Percentiles rank a stretch among this genome's conserved stretches.
These are phyloP conservation scores for Populus hybrid DNA, from an alignment of 441 rosid genomes.

Conservation along the genomic window DNA sequence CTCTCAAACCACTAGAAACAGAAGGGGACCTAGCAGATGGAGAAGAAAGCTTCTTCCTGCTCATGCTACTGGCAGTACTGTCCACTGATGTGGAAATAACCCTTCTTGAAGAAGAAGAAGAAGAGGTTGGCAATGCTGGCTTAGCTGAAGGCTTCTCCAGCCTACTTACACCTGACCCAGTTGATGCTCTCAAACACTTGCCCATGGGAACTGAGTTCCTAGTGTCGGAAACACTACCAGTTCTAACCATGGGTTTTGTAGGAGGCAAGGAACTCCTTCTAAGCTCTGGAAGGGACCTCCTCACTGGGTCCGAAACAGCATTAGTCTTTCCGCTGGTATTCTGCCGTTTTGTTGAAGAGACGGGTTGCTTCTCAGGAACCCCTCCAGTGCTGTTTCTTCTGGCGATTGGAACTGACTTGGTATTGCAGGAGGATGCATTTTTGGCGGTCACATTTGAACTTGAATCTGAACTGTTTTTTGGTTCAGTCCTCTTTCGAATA, in stretches of 20 bases:
- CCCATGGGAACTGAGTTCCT: constrained; percentile 46
- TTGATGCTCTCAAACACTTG: constrained; percentile 51
- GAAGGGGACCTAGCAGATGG: constrained; percentile 66
- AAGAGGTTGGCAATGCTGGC: constrained; percentile 38
- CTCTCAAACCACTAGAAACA: constrained; percentile 66
- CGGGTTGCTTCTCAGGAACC: constrained; percentile 49
- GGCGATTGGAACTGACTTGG: constrained; percentile 47
- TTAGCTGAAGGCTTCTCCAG: constrained; percentile 50
- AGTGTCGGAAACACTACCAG: constrained; percentile 39
- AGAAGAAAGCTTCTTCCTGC: constrained; percentile 63
- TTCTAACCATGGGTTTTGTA: constrained; percentile 40
- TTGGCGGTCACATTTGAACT: constrained; percentile 43
- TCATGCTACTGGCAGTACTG: constrained; percentile 54
- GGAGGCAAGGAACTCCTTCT: constrained; percentile 76
- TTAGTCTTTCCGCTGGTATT: constrained; percentile 33
- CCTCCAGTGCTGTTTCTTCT: constrained; percentile 95
- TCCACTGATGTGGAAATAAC: constrained; percentile 59
- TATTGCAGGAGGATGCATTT: constrained; percentile 40
- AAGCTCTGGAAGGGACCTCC: constrained; percentile 81
- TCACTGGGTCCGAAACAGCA: constrained; percentile 46
- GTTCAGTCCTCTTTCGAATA: constrained; percentile 43
- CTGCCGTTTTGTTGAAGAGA: constrained; percentile 25
- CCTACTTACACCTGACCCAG: constrained; percentile 47
- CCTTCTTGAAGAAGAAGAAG: constrained; percentile 55
- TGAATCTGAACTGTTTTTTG: constrained; percentile 30